A percentile compares a stretch with the other conserved stretches of the same genome.
Evolutionary conservation across 768 basidiomycete species (phyloP).

Genomic region (Hygrophorus pudorinus): DNA sequence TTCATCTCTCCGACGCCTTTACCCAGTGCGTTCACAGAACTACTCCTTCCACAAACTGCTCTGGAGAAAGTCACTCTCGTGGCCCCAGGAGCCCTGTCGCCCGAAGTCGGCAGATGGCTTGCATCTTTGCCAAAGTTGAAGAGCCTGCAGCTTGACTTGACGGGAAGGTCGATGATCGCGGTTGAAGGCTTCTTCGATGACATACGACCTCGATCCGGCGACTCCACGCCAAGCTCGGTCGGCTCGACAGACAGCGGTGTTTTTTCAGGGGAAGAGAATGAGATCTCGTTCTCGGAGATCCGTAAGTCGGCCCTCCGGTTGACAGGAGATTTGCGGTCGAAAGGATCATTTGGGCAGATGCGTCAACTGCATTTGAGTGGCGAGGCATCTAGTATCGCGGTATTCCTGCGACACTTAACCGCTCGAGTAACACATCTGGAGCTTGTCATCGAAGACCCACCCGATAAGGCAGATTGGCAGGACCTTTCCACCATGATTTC

Average conservation of each 20-base stretch:
- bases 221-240: conserved; percentile 58
- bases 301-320: conserved; percentile 60
- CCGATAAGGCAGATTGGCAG: conserved; percentile 66
- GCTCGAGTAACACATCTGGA: conserved; percentile 61
- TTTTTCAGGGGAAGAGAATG: conserved; percentile 68
- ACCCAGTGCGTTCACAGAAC: conserved; percentile 62
- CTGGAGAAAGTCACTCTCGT: conserved; percentile 57
- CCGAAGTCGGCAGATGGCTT: conserved; percentile 69
- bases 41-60: conserved; percentile 46
- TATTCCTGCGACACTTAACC: conserved; percentile 62
- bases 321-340: conserved; percentile 48
- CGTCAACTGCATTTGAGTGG: conserved; percentile 59
- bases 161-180: conserved; percentile 53
- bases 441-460: conserved; percentile 72
- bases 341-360: conserved; percentile 48
- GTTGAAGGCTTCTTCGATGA: conserved; percentile 80
- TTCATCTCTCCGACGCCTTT: conserved; percentile 61
- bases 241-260: conserved; percentile 67
- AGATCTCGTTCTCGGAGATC: conserved; percentile 68
- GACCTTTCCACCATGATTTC: conserved; percentile 55
- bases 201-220: conserved; percentile 53
- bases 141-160: conserved; percentile 60
- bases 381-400: conserved; percentile 56
- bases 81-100: conserved; percentile 63
- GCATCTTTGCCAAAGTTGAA: conserved; percentile 53